Conservation (phyloP, 1,284 basidiomycete species). For the Ceratobasidium sp. region DNA sequence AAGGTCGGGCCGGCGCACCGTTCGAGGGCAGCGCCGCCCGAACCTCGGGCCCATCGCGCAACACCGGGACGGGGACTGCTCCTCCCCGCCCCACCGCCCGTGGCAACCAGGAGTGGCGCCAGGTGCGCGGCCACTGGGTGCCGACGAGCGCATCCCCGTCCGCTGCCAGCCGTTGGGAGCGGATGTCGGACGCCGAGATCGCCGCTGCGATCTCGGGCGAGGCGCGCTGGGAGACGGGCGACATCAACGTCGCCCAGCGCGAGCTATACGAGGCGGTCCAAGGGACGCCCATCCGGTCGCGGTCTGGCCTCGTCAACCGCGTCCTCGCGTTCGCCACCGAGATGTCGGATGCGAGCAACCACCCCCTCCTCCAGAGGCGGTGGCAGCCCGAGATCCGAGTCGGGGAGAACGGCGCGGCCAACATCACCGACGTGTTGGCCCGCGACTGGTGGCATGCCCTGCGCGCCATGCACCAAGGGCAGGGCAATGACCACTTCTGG, state of each 20-base stretch:
- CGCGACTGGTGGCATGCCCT: not conserved
- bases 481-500: not conserved
- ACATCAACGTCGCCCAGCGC: not conserved
- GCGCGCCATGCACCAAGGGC: not conserved
- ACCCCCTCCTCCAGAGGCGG: not conserved
- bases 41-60: too few relatives aligned
- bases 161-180: not conserved
- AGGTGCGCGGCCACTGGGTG: not conserved
- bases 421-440: not conserved
- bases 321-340: not conserved
- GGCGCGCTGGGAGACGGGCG: not conserved
- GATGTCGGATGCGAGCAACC: not conserved
- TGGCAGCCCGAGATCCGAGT: not conserved
- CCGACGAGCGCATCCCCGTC: not conserved
- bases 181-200: not conserved
- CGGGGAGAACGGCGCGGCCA: not conserved
- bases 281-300: not conserved
- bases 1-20: too few relatives aligned
- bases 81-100: not conserved
- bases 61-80: too few relatives aligned
- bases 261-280: not conserved
- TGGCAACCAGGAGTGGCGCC: not conserved
- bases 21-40: too few relatives aligned
- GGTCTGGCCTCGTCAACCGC: not conserved
- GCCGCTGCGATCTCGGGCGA: not conserved